Base-by-base conservation (phyloP, 2,329 filamentous ascomycete species). In the Cryphonectria naterciae region DNA sequence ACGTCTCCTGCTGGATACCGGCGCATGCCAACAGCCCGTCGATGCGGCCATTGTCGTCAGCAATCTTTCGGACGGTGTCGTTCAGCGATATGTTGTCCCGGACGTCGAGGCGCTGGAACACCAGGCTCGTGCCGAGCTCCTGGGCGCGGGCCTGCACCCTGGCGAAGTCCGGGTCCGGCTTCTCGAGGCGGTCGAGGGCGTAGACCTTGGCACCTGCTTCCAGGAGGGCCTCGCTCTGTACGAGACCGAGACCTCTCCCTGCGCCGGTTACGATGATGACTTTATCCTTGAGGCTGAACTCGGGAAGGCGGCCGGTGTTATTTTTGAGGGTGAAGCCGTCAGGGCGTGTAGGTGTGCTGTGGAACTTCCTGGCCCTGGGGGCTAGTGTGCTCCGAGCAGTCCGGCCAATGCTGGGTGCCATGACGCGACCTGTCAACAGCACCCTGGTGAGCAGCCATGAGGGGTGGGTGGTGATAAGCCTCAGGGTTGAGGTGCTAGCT, bases 31-130 rank as follows among this genome's bases (percentile, higher is more conserved):
- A 89, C 69, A 97, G 82, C 0, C 94, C 94, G 77, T 97, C 93
- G 73, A 97, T 81, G 22, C 92, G 88, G 7, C 91, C 91, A 74
- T 94, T 88, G 71, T 87, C 82, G 66, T 89, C 84, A 22, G 89
- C 93, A 74, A 97, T 96, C 15, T 83, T 84, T 74, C 87, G 84
- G 64, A 97, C 85, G 67, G 92, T 86, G 58, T 83, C 84, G 78
- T 95, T 91, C 62, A 97, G 85, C 54, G 85, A 81, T 5, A 85
- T 83, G 32, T 91, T 89, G 77, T 96, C 89, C 41, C 93, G 89
- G 25, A 97, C 93, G 78, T 97, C 94, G 72, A 95, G 88, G 74
- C 91, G 89, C 77, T 91, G 90, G 83, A 97, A 97, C 68, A 89
- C 85, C 60, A 96, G 81, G 64, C 86, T 87, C 1, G 90, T 91